A percentile compares a stretch with the other conserved stretches of the same genome.
Conservation (phyloP, 345 rosid genomes). For the Punica granatum region DNA sequence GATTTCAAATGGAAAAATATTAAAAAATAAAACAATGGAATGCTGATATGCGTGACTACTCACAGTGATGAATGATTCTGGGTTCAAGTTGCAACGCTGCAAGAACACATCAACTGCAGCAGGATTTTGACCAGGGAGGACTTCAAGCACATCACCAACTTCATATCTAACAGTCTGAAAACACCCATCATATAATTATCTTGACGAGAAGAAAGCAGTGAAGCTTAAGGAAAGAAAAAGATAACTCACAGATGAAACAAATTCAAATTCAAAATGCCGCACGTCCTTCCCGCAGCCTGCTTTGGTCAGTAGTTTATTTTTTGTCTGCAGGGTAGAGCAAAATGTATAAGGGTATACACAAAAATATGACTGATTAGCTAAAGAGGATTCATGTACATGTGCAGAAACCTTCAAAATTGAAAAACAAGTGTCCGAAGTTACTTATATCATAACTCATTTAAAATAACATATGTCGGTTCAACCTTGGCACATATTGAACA, state of each 20-base stretch:
- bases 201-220: conserved; percentile 4
- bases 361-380: background rate
- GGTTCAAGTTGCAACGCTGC: conserved; percentile 64
- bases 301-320: conserved; percentile 52
- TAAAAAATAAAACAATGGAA: background rate
- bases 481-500: background rate
- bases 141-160: conserved; percentile 84
- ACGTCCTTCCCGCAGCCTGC: conserved; percentile 67
- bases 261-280: conserved; percentile 85
- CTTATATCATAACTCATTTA: background rate
- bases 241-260: conserved; percentile 57
- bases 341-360: background rate
- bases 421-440: background rate
- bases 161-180: conserved; percentile 50
- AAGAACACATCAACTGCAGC: conserved; percentile 64
- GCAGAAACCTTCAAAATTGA: background rate
- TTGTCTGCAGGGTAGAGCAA: conserved; percentile 32
- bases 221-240: conserved; percentile 5
- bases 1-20: background rate
- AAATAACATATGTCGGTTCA: background rate
- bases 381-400: background rate
- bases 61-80: conserved; percentile 70
- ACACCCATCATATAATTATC: conserved; percentile 5
- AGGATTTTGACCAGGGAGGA: conserved; percentile 71
- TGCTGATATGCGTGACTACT: conserved; percentile 11